These are phyloP conservation scores for Candida glucosophila DNA, from an alignment of 1,139 yeast species.

Conservation along the genomic window DNA sequence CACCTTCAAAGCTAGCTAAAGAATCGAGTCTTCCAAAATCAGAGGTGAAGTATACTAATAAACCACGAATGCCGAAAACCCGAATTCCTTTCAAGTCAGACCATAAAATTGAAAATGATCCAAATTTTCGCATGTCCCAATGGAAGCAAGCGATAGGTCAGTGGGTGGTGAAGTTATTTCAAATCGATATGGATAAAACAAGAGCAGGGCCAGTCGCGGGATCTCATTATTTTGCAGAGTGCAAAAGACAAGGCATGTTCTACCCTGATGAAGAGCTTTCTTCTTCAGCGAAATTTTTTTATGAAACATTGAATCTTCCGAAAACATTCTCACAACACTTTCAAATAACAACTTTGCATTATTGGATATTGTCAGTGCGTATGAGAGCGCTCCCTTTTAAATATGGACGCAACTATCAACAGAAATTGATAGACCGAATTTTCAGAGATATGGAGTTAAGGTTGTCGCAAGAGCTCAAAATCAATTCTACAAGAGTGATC, in stretches of 20 bases:
- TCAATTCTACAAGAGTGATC: constrained; percentile 73
- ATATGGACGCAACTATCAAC: constrained; percentile 84
- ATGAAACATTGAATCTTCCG: constrained; percentile 74
- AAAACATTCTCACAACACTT: constrained; percentile 90
- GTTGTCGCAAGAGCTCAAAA: constrained; percentile 77
- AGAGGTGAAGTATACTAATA: constrained; percentile 30
- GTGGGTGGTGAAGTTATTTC: constrained; percentile 53
- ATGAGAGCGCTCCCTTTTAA: constrained; percentile 95
- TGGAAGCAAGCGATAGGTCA: constrained; percentile 75
- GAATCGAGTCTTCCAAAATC: constrained; percentile 42
- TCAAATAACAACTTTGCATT: constrained; percentile 82
- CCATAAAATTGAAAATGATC: constrained; percentile 50
- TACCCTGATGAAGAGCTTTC: constrained; percentile 63
- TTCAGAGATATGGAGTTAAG: constrained; percentile 86
- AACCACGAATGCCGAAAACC: constrained; percentile 32
- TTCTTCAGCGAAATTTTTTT: constrained; percentile 61
- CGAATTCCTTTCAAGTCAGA: constrained; percentile 44
- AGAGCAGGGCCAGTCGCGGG: constrained; percentile 96
- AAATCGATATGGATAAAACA: constrained; percentile 83
- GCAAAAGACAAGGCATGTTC: constrained; percentile 76
- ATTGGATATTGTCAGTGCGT: constrained; percentile 88
- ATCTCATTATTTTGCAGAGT: constrained; percentile 73
- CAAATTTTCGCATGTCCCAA: constrained; percentile 47
- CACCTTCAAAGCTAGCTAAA: constrained; percentile 39
- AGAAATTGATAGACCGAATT: constrained; percentile 79